Evolutionary conservation across 2,329 filamentous ascomycete species (phyloP).

Genomic region (Aspergillus sp.): DNA sequence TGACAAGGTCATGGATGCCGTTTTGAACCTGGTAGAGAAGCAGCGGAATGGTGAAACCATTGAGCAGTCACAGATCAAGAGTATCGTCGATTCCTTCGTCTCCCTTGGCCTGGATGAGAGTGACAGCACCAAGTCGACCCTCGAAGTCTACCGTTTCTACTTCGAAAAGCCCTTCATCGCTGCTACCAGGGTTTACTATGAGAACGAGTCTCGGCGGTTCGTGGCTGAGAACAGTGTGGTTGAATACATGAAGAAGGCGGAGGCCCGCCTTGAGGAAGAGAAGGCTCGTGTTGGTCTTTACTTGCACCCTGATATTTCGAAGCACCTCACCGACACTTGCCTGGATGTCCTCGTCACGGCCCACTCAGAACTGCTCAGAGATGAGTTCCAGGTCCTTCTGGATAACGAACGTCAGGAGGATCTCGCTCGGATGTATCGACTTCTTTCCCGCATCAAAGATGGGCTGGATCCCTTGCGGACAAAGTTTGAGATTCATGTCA

Average conservation of each 20-base stretch:
- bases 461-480: slow-evolving; percentile 84
- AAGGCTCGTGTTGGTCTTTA: slow-evolving; percentile 92
- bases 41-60: slow-evolving; percentile 97
- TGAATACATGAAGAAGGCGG: slow-evolving; percentile 99
- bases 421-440: slow-evolving; percentile 92
- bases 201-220: slow-evolving; percentile 89
- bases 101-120: slow-evolving; percentile 91
- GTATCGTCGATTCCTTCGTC: slow-evolving; percentile 93
- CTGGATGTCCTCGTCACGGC: slow-evolving; percentile 86
- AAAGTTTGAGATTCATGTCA: slow-evolving; percentile 88
- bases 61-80: slow-evolving; percentile 94
- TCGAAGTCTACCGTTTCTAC: slow-evolving; percentile 89
- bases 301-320: slow-evolving; percentile 83
- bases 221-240: slow-evolving; percentile 96
- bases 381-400: slow-evolving; percentile 92
- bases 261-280: slow-evolving; percentile 83
- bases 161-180: slow-evolving; percentile 91
- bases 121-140: slow-evolving; percentile 87
- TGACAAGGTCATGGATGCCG: slow-evolving; percentile 88
- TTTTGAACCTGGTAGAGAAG: slow-evolving; percentile 92
- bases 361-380: slow-evolving; percentile 79
- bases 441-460: slow-evolving; percentile 84
- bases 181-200: slow-evolving; percentile 82
- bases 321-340: slow-evolving; percentile 80
- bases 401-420: slow-evolving; percentile 95